Conservation (phyloP, 129 eudicot species). For the Calendula officinalis region DNA sequence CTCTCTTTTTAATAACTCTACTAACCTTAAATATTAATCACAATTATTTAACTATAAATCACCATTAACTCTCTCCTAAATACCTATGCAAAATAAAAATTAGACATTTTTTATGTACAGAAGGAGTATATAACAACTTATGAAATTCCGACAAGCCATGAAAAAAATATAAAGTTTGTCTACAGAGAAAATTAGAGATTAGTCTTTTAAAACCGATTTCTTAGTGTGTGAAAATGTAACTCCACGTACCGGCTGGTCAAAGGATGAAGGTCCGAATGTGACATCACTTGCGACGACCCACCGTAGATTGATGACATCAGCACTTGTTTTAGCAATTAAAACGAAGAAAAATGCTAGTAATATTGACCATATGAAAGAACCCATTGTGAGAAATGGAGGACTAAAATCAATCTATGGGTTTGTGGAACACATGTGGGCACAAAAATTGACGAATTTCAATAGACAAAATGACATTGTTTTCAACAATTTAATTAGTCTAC, state of each 20-base stretch:
- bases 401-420: conserved; percentile 5
- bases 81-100: too few species aligned
- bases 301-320: conserved; percentile 42
- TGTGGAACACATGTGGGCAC: conserved; percentile 32
- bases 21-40: too few species aligned
- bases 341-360: conserved; percentile 15
- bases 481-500: conserved; percentile 25
- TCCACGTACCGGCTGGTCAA: conserved; percentile 42
- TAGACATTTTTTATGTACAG: too few species aligned
- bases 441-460: background rate
- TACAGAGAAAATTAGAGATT: too few species aligned
- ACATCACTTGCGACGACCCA: conserved; percentile 50
- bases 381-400: conserved; percentile 38
- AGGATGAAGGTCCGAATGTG: conserved; percentile 31
- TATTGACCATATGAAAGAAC: conserved; percentile 26
- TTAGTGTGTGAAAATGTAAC: background rate
- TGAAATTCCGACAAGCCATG: too few species aligned
- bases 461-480: conserved; percentile 29
- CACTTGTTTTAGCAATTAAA: conserved; percentile 28
- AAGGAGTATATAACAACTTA: too few species aligned
- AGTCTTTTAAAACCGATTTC: background rate
- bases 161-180: too few species aligned
- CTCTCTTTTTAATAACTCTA: too few species aligned
- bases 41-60: too few species aligned
- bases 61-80: too few species aligned